Conservation (phyloP, 345 rosid genomes). For the Euphorbia lathyris region DNA sequence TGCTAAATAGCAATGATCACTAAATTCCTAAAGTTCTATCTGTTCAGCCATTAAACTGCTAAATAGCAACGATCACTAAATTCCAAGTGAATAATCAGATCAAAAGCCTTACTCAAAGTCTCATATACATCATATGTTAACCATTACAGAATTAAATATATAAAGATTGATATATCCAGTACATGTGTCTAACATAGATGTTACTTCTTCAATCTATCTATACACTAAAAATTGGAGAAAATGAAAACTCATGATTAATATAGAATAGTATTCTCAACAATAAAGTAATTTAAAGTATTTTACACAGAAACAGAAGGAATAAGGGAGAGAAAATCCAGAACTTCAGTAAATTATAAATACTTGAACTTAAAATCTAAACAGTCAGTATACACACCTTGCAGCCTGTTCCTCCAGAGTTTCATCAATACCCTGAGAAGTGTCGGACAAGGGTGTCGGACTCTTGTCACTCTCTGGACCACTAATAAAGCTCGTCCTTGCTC, state of each 20-base stretch:
- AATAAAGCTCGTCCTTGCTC: slow-evolving; percentile 36
- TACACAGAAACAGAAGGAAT: background rate
- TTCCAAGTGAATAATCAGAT: background rate
- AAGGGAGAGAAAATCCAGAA: background rate
- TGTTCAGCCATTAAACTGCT: background rate
- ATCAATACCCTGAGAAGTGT: slow-evolving; percentile 56
- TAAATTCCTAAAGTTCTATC: background rate
- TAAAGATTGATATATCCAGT: background rate
- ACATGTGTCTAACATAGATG: background rate
- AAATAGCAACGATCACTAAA: background rate
- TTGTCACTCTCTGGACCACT: slow-evolving; percentile 56
- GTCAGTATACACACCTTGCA: slow-evolving; percentile 45
- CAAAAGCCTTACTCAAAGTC: background rate
- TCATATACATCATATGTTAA: background rate
- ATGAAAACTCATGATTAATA: background rate
- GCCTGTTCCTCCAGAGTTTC: slow-evolving; percentile 51
- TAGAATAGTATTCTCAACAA: slow-evolving; percentile 1
- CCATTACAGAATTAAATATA: background rate
- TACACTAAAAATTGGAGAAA: background rate
- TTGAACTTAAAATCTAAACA: slow-evolving; percentile 2
- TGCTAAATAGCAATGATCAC: background rate
- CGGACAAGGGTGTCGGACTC: slow-evolving; percentile 60
- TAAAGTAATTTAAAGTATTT: background rate
- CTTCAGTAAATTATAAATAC: background rate
- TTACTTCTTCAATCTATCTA: background rate